Evolutionary conservation across 1,284 basidiomycete species (phyloP), one percentile per base, ranked within the genome.

Genomic region (Cutaneotrichosporon mucoides): DNA sequence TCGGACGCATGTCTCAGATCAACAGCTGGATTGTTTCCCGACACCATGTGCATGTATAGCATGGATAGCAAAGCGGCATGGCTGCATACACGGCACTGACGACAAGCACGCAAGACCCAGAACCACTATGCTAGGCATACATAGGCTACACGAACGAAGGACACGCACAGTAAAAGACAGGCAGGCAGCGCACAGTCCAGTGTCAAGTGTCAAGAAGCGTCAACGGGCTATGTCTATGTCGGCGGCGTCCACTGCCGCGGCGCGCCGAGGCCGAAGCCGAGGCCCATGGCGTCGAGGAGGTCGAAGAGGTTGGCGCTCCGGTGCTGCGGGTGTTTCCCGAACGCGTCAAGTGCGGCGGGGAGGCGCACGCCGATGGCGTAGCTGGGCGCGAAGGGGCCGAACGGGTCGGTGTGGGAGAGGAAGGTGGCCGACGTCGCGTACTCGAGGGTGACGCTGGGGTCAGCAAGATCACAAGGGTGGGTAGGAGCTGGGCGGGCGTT

Each of bases 401-500:
- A 34, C 4, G 73, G 69, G 51, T 75, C 72, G 9, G 67, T n/a
- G 5, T 51, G 43, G 2, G 64, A 43, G 10, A 68, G 51, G 34
- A 66, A 63, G 11, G 54, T 47, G 4, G 64, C 10, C 2, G 70
- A 72, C 2, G 66, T 61, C 2, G 73, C 70, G 55, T 74, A 76
- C 49, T 76, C 73, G 16, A 76, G 53, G 1, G 73, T 74, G 12
- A 74, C 66, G 38, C 73, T 72, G 34, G 3, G 10, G 9, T 41
- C 34, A 38, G 40, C 37, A 15, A 33, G 6, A 51, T n/a, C 15
- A 11, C 13, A 11, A 16, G 8, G 6, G 43, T 45, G n/a, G 43
- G 43, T 8, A 40, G 38, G 38, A 40, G 38, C n/a, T 41, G 40
- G 40, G 40, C 40, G 40, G n/a, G 9, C 40, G 24, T 48, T 1